These are phyloP conservation scores for Knufia petricola DNA, from an alignment of 2,329 filamentous ascomycete species.

Conservation along the genomic window DNA sequence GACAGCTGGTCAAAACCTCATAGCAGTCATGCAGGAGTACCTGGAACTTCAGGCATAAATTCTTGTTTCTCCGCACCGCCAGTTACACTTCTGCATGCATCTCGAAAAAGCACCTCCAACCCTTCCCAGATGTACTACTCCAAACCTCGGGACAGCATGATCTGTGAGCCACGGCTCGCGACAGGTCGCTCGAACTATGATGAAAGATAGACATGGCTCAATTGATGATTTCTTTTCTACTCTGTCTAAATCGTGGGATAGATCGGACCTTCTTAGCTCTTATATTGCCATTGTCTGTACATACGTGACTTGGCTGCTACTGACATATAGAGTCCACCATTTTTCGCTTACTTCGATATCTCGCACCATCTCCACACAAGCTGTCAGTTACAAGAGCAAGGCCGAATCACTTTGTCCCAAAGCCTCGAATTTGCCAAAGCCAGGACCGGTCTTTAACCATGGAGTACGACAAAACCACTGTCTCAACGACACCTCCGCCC, in stretches of 20 bases:
- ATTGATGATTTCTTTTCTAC: not conserved
- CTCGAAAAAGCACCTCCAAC: not conserved
- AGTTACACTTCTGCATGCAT: not conserved
- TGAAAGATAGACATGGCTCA: not conserved
- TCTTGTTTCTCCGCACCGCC: not conserved
- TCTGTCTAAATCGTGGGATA: not conserved
- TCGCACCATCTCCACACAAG: not conserved
- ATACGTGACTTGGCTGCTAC: too few species aligned
- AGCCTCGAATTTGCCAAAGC: too few species aligned
- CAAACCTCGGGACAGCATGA: not conserved
- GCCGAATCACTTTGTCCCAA: too few species aligned
- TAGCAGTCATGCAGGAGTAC: not conserved
- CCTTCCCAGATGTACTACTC: not conserved
- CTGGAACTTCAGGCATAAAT: not conserved
- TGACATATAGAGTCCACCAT: not conserved
- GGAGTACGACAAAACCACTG: slow-evolving; percentile 17
- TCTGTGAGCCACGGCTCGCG: not conserved
- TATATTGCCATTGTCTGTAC: too few species aligned
- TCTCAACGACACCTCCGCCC: slow-evolving; percentile 2
- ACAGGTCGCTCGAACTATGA: not conserved
- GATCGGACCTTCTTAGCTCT: not conserved
- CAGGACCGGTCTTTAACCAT: too few species aligned
- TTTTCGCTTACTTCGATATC: too few species aligned
- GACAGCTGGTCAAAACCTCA: too few species aligned
- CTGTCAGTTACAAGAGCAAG: too few species aligned